Evolutionary conservation across 2,329 filamentous ascomycete species (phyloP).

Genomic region (Ciborinia camelliae): DNA sequence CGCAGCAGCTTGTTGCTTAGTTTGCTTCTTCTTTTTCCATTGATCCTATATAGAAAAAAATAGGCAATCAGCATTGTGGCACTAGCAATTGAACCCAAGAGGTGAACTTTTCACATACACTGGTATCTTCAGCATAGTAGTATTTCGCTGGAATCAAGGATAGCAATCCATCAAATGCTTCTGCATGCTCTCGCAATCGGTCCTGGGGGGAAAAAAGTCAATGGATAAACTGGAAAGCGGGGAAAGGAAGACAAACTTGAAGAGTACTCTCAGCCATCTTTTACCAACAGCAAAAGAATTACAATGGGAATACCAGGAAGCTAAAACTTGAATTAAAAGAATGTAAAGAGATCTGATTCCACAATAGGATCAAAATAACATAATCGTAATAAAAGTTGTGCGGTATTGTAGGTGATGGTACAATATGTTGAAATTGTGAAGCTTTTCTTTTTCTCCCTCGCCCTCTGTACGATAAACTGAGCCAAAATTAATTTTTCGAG

Average conservation of each 20-base stretch:
- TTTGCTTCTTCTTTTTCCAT: slow-evolving; percentile 95
- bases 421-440: not conserved
- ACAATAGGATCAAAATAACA: not conserved
- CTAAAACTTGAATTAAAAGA: not conserved
- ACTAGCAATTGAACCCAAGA: slow-evolving; percentile 1
- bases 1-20: slow-evolving; percentile 79
- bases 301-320: not conserved
- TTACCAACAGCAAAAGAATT: slow-evolving; percentile 10
- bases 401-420: not conserved
- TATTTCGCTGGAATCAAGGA: slow-evolving; percentile 69
- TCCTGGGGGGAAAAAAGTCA: slow-evolving; percentile 40
- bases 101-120: slow-evolving; percentile 47
- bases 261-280: slow-evolving; percentile 38
- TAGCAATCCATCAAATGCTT: slow-evolving; percentile 51
- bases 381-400: not conserved
- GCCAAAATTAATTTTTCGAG: slow-evolving; percentile 19
- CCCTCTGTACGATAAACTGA: not conserved
- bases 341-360: not conserved
- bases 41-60: slow-evolving; percentile 61
- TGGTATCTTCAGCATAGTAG: slow-evolving; percentile 68
- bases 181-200: slow-evolving; percentile 47
- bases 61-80: slow-evolving; percentile 22
- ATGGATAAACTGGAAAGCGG: slow-evolving; percentile 25
- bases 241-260: slow-evolving; percentile 30
- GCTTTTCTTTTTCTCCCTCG: slow-evolving; percentile 9